Conservation (phyloP, 305 asterid genomes). For the Solanum hybrid region DNA sequence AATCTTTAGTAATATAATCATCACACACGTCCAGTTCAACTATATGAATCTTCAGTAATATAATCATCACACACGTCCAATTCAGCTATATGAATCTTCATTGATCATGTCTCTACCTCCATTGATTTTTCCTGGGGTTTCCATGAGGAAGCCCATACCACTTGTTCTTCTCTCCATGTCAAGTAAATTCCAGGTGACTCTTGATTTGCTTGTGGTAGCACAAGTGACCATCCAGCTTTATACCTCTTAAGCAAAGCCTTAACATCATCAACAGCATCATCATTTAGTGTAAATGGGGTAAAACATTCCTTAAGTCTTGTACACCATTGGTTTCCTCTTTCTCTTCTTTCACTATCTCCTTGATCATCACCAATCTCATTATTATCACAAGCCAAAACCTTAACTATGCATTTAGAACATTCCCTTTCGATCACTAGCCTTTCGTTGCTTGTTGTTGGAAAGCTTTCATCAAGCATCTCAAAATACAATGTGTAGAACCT, state of each 20-base stretch:
- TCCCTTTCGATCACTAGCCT: constrained; percentile 75
- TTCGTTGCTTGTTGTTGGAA: constrained; percentile 62
- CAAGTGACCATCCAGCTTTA: constrained; percentile 58
- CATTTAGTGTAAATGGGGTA: constrained; percentile 31
- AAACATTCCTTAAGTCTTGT: constrained; percentile 41
- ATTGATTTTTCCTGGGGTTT: constrained; percentile 30
- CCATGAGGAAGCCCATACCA: constrained; percentile 89
- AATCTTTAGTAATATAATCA: neutral
- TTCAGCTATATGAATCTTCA: neutral
- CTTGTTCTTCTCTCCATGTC: constrained; percentile 78
- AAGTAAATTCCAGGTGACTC: constrained; percentile 41
- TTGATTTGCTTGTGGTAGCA: constrained; percentile 20
- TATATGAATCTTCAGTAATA: neutral
- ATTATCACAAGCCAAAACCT: constrained; percentile 62
- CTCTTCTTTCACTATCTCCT: constrained; percentile 38
- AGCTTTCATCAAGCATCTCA: constrained; percentile 70
- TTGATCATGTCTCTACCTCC: neutral
- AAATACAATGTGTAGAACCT: constrained; percentile 60
- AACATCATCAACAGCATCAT: constrained; percentile 71
- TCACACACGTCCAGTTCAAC: neutral
- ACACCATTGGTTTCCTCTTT: constrained; percentile 67
- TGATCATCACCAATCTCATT: constrained; percentile 16
- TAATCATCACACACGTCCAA: neutral
- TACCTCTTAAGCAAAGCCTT: constrained; percentile 69
- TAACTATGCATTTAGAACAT: constrained; percentile 56